These are phyloP conservation scores for Debaryomycetaceae sp. DNA, from an alignment of 1,139 yeast species.

Conservation along the genomic window DNA sequence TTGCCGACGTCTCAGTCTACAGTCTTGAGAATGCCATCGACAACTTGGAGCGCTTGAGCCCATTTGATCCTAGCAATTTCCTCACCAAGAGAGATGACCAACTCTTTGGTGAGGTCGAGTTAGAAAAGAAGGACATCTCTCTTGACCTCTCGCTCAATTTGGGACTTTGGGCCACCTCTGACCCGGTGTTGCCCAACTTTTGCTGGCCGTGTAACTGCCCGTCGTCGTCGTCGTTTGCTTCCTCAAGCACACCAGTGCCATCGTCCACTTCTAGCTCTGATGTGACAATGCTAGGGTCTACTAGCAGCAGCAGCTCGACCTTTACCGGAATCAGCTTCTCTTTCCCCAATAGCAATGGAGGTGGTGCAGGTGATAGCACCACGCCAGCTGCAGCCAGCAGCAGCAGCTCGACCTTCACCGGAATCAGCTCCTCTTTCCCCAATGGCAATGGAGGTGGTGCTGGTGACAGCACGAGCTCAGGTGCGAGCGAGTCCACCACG, in stretches of 20 bases:
- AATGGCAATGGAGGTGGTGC: too few species aligned
- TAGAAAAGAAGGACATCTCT: slow-evolving; percentile 21
- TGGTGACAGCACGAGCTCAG: too few species aligned
- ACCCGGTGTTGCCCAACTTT: slow-evolving; percentile 7
- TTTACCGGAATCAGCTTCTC: slow-evolving; percentile 3
- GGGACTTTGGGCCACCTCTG: slow-evolving; percentile 4
- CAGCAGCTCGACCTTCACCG: slow-evolving; percentile 3
- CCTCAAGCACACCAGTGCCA: not conserved
- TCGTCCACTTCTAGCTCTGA: slow-evolving; percentile 1
- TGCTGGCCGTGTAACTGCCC: slow-evolving; percentile 7
- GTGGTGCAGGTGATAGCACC: too few species aligned
- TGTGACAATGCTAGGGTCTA: too few species aligned
- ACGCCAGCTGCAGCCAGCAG: too few species aligned
- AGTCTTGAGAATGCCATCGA: slow-evolving; percentile 12
- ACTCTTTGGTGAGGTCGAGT: not conserved
- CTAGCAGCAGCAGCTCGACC: not conserved
- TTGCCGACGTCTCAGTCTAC: slow-evolving; percentile 5
- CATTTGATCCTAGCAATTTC: slow-evolving; percentile 11
- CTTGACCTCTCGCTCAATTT: slow-evolving; percentile 32
- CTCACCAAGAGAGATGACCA: slow-evolving; percentile 1
- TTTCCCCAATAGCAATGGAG: too few species aligned
- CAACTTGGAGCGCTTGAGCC: slow-evolving; percentile 17
- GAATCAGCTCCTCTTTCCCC: slow-evolving; percentile 2
- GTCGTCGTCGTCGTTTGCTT: not conserved
- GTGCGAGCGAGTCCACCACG: too few species aligned